Percentiles rank a stretch among this genome's conserved stretches.
These are phyloP conservation scores for Euphorbia celastroides DNA, from an alignment of 441 rosid species.

Conservation along the genomic window DNA sequence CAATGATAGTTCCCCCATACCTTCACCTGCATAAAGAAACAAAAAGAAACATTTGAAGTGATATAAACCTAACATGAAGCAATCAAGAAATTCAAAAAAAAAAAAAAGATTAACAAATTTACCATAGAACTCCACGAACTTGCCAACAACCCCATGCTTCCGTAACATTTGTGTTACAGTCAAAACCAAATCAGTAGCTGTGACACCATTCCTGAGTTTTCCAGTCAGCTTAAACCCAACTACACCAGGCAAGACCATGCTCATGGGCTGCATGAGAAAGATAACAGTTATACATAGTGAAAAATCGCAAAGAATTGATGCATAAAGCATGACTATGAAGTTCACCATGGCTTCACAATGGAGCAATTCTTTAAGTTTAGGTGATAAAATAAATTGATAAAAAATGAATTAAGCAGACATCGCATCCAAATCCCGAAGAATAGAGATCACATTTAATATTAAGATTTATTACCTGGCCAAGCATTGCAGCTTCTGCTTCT, in stretches of 20 bases:
- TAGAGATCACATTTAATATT: neutral
- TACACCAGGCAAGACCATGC: conserved; percentile 98
- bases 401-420: neutral
- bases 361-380: neutral
- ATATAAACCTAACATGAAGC: conserved; percentile 14
- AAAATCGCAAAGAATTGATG: conserved; percentile 5
- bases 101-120: conserved; percentile 15
- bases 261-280: conserved; percentile 81
- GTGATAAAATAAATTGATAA: neutral
- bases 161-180: conserved; percentile 96
- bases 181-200: conserved; percentile 95
- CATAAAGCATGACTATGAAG: neutral
- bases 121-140: conserved; percentile 98
- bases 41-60: conserved; percentile 2
- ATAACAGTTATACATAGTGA: neutral
- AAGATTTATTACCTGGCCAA: conserved; percentile 73
- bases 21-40: conserved; percentile 65
- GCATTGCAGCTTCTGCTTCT: conserved; percentile 99
- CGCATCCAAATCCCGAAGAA: conserved; percentile 5
- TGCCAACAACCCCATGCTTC: conserved; percentile 98
- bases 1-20: conserved; percentile 81
- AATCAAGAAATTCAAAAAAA: neutral
- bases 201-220: conserved; percentile 78
- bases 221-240: conserved; percentile 95
- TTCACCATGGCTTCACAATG: neutral